Conservation (phyloP, 169 alveolate genomes). For the Plasmodium coatneyi region DNA sequence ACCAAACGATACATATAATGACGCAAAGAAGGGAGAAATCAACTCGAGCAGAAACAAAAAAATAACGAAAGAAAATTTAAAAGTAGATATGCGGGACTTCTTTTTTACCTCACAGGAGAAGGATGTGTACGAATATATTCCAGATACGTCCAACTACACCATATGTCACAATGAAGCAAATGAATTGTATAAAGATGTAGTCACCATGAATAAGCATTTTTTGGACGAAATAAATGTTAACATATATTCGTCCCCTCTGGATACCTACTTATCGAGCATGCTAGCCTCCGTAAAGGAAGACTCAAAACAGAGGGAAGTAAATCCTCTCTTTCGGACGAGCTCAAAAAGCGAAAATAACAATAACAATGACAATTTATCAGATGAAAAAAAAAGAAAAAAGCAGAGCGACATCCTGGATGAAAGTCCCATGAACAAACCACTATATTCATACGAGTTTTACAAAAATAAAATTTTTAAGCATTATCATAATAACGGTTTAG, state of each 20-base stretch:
- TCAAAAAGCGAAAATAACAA: constrained; percentile 9
- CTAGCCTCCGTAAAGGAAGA: not conserved
- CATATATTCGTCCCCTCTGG: constrained; percentile 71
- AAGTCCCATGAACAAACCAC: constrained; percentile 15
- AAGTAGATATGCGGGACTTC: constrained; percentile 38
- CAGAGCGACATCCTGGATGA: constrained; percentile 7
- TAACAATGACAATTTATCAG: not conserved
- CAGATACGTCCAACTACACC: constrained; percentile 53
- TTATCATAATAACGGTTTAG: constrained; percentile 38
- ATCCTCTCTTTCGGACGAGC: not conserved
- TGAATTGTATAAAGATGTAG: constrained; percentile 72
- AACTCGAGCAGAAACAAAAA: constrained; percentile 10
- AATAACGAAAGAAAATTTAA: constrained; percentile 34
- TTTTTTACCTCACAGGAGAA: constrained; percentile 65
- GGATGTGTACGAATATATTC: constrained; percentile 67
- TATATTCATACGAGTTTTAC: constrained; percentile 58
- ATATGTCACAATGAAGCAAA: constrained; percentile 61
- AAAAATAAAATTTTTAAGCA: constrained; percentile 51
- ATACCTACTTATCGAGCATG: constrained; percentile 61
- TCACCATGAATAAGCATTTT: constrained; percentile 51
- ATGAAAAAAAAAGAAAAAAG: constrained; percentile 32
- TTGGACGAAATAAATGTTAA: constrained; percentile 52
- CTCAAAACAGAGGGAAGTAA: not conserved
- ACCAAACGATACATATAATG: not conserved
- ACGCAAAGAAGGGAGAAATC: not conserved